phyloP scores from a whole-genome alignment of 768 basidiomycete species.

The Termitomyces sp. region DNA sequence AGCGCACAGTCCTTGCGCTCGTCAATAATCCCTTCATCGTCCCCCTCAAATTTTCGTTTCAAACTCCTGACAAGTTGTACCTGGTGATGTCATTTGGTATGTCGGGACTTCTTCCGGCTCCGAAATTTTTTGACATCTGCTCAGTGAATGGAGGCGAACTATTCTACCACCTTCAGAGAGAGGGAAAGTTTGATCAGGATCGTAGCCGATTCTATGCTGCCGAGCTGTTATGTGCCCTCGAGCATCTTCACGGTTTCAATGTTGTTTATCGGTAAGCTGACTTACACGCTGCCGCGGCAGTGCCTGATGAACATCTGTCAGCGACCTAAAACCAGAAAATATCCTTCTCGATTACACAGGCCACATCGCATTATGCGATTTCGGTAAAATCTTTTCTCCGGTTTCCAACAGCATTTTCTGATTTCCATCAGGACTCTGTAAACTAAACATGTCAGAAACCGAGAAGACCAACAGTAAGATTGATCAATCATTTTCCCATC shows the following conservation, averaged over 20 bases:
- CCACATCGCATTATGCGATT: slow-evolving; percentile 97
- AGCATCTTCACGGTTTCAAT: slow-evolving; percentile 96
- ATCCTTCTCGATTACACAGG: slow-evolving; percentile 96
- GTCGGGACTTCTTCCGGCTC: slow-evolving; percentile 18
- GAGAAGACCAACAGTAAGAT: slow-evolving; percentile 94
- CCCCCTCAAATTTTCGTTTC: slow-evolving; percentile 98
- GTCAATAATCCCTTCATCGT: slow-evolving; percentile 99
- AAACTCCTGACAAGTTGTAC: slow-evolving; percentile 95
- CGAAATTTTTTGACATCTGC: background rate
- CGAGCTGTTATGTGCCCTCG: slow-evolving; percentile 91
- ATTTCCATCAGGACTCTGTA: slow-evolving; percentile 62
- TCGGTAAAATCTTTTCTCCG: slow-evolving; percentile 44
- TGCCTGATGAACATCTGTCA: slow-evolving; percentile 21
- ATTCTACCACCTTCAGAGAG: slow-evolving; percentile 95
- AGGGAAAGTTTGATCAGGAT: slow-evolving; percentile 92
- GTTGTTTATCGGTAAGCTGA: slow-evolving; percentile 83
- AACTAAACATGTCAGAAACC: slow-evolving; percentile 94
- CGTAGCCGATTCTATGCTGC: slow-evolving; percentile 96
- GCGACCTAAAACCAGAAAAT: slow-evolving; percentile 97
- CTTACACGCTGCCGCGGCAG: background rate
- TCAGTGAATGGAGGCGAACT: slow-evolving; percentile 95
- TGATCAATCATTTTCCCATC: background rate
- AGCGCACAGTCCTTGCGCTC: slow-evolving; percentile 92
- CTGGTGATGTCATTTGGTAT: slow-evolving; percentile 93
- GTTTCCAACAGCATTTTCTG: background rate